Percentiles rank a stretch among this genome's conserved stretches.
Conservation (phyloP, 305 asterid genomes). For the Caryopteris hybrid region DNA sequence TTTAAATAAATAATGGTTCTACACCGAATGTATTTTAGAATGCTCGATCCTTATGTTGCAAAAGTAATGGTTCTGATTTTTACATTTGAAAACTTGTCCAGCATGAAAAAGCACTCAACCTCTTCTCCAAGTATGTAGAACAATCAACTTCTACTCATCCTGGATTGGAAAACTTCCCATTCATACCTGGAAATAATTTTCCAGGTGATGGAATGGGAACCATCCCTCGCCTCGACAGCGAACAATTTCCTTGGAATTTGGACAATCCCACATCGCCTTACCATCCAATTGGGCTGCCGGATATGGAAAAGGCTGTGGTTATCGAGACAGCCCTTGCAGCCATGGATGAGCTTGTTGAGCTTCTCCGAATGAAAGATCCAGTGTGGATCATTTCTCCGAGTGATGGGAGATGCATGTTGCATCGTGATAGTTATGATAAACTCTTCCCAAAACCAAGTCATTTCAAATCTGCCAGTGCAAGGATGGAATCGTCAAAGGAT, state of each 20-base stretch:
- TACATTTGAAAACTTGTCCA: constrained; percentile 14
- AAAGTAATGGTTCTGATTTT: not conserved
- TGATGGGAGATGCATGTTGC: constrained; percentile 36
- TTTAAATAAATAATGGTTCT: no score
- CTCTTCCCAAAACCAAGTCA: constrained; percentile 36
- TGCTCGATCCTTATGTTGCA: no score
- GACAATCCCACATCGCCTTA: not conserved
- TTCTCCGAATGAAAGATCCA: constrained; percentile 42
- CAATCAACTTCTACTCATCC: constrained; percentile 1
- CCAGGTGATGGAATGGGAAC: not conserved
- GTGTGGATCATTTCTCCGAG: constrained; percentile 40
- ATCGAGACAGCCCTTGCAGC: constrained; percentile 33
- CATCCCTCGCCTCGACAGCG: not conserved
- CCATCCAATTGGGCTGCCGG: constrained; percentile 19
- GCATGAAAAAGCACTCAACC: constrained; percentile 25
- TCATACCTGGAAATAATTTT: not conserved
- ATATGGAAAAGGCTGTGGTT: constrained; percentile 27
- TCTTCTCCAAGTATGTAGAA: constrained; percentile 20
- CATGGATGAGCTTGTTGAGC: constrained; percentile 49
- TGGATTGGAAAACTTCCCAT: no score
- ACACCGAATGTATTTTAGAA: no score
- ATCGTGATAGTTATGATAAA: constrained; percentile 44
- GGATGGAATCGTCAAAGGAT: constrained; percentile 60
- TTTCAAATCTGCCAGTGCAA: constrained; percentile 28
- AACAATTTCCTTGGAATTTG: constrained; percentile 6